A percentile compares a stretch with the other conserved stretches of the same genome.
These are phyloP conservation scores for Fusarium marasasianum DNA, from an alignment of 2,329 filamentous ascomycete genomes.

Conservation along the genomic window DNA sequence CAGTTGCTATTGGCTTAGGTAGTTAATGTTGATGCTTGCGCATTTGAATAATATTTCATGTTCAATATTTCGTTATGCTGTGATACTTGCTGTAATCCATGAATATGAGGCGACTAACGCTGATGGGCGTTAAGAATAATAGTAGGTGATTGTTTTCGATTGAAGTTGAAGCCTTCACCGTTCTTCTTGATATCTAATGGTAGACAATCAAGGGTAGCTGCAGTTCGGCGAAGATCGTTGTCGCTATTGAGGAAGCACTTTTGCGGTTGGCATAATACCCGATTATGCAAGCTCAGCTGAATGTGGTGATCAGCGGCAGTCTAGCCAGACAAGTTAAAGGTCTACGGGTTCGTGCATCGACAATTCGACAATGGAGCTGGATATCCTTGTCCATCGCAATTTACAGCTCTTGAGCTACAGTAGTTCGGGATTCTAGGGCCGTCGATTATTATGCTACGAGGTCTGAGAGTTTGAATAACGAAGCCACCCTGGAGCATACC, in stretches of 20 bases:
- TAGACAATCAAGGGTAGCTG: background rate
- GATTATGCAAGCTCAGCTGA: conserved; percentile 27
- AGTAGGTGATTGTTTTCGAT: background rate
- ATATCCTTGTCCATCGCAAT: background rate
- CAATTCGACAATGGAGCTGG: background rate
- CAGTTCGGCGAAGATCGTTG: background rate
- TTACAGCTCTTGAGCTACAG: background rate
- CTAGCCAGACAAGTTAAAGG: conserved; percentile 1
- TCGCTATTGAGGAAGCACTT: background rate
- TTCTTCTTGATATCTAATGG: background rate
- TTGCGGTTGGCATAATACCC: conserved; percentile 1
- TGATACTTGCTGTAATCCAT: background rate
- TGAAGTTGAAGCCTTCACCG: background rate
- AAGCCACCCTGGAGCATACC: background rate
- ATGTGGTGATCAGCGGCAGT: conserved; percentile 9
- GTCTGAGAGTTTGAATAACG: background rate
- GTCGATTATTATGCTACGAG: background rate
- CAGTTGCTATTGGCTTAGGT: conserved; percentile 28
- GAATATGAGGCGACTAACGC: background rate
- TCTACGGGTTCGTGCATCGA: conserved; percentile 4
- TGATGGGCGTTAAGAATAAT: background rate
- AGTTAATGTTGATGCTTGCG: conserved; percentile 22
- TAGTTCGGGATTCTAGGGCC: background rate
- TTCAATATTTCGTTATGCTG: background rate
- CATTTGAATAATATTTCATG: conserved; percentile 13